Conservation (phyloP, 164 flowering plant species). For the Brasenia schreberi region DNA sequence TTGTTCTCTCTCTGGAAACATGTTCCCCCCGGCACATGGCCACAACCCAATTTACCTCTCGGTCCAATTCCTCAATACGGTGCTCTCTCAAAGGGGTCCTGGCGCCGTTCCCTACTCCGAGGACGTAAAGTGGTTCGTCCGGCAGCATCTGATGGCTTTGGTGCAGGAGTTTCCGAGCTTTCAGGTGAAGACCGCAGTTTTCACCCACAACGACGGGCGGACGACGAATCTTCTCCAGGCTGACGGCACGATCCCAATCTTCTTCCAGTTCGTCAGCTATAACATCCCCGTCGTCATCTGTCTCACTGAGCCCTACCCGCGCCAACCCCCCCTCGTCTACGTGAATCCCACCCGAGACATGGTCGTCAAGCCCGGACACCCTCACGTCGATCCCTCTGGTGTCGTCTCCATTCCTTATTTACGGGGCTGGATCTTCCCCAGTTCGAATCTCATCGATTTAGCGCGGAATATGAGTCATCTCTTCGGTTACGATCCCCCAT, state of each 20-base stretch:
- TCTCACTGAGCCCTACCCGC: conserved; percentile 83
- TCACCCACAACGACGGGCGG: conserved; percentile 88
- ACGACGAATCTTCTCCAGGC: conserved; percentile 76
- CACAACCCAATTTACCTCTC: conserved; percentile 5
- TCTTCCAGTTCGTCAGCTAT: conserved; percentile 49
- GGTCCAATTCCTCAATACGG: conserved; percentile 55
- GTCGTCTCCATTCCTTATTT: conserved; percentile 53
- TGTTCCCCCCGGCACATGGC: not conserved
- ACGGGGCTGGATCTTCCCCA: conserved; percentile 72
- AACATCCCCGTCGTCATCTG: conserved; percentile 75
- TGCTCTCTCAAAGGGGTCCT: conserved; percentile 85
- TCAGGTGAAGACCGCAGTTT: conserved; percentile 62
- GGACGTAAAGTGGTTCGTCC: conserved; percentile 71
- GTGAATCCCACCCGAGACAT: conserved; percentile 87
- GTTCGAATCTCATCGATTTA: conserved; percentile 67
- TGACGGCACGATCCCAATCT: conserved; percentile 78
- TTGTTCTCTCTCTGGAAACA: not conserved
- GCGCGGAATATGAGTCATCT: conserved; percentile 25
- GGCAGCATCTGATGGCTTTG: conserved; percentile 65
- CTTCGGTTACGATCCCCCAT: conserved; percentile 72
- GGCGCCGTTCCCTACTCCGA: conserved; percentile 67
- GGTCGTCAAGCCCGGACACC: conserved; percentile 76
- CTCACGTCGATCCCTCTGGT: conserved; percentile 69
- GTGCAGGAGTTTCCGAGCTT: conserved; percentile 46
- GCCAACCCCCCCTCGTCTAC: conserved; percentile 64